A percentile compares a stretch with the other conserved stretches of the same genome.
These are phyloP conservation scores for Neolentinus lepideus DNA, from an alignment of 1,284 basidiomycete genomes.

Conservation along the genomic window DNA sequence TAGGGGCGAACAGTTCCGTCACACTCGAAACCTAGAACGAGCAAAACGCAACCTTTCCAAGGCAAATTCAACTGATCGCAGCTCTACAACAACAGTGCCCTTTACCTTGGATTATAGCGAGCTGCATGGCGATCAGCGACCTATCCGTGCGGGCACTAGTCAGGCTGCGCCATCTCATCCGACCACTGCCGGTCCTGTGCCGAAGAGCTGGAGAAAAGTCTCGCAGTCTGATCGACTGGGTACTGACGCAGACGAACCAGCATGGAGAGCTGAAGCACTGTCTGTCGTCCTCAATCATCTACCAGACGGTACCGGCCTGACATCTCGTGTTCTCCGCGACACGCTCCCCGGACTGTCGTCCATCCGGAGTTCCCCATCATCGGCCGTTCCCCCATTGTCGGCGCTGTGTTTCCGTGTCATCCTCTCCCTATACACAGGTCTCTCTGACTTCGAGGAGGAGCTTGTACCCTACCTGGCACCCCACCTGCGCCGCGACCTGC, in stretches of 20 bases:
- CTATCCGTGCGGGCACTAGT: neutral
- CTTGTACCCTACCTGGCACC: constrained; percentile 42
- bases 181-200: constrained; percentile 11
- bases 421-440: constrained; percentile 16
- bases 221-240: constrained; percentile 12
- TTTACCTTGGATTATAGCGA: constrained; percentile 20
- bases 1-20: constrained; percentile 66
- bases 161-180: neutral
- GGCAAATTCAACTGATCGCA: constrained; percentile 19
- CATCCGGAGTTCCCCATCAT: neutral
- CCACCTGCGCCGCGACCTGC: constrained; percentile 47
- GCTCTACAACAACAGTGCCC: constrained; percentile 35
- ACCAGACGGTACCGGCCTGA: constrained; percentile 9
- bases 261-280: constrained; percentile 47
- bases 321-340: neutral
- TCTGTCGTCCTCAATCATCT: constrained; percentile 37
- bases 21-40: constrained; percentile 43
- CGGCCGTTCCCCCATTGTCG: constrained; percentile 36
- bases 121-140: neutral
- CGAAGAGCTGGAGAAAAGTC: constrained; percentile 15
- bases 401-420: constrained; percentile 32
- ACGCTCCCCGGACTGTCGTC: neutral
- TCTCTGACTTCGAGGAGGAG: constrained; percentile 26
- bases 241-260: constrained; percentile 20
- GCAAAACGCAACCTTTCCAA: constrained; percentile 28